Base-by-base conservation (phyloP, 2,329 filamentous ascomycete genomes). In the Penicillium sp. region DNA sequence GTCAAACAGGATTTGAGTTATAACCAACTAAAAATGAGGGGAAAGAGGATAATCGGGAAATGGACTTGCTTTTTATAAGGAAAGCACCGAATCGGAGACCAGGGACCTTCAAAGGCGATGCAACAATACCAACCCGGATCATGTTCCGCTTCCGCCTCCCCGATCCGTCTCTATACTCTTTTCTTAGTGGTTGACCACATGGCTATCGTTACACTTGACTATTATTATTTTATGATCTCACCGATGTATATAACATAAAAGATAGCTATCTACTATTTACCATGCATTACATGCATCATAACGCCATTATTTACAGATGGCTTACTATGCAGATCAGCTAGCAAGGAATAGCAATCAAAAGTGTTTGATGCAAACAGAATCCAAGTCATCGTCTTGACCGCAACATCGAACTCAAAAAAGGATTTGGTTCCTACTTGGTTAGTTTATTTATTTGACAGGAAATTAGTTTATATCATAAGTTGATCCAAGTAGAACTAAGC, bases 91-190 rank as follows among this genome's bases (percentile, higher is more conserved):
- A 59, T 57, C 46, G 43, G 54, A 47, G 35, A 33, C 33, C 45
- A 45, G 41, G 50, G 29, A 35, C 9, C 4, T 17, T 17, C 29
- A 12, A n/a, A 23, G 7, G 50, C 57, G 23, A 51, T 59, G 62
- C 56, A 61, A 56, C 52, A 53, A 47, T 23, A 15, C 37, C 19
- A 27, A 45, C 42, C 35, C 59, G 55, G 59, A 59, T 52, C 7
- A 1, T n/a, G 13, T 55, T 66, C 67, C 63, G 67, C 60, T 61
- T 71, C 71, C 71, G 70, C 58, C 50, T 60, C 25, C 35, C 38
- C 31, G 31, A 56, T 66, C 62, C 61, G 65, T 54, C 41, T 17
- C 21, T 4, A 38, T 25, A 8, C 23, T 21, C 2, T 4, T 6
- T 37, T 3, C 9, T 27, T 9, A 43, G 21, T 25, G 21, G 19